Base-by-base conservation (phyloP, 495 filamentous ascomycete species). In the Rostrohypoxylon terebratum region DNA sequence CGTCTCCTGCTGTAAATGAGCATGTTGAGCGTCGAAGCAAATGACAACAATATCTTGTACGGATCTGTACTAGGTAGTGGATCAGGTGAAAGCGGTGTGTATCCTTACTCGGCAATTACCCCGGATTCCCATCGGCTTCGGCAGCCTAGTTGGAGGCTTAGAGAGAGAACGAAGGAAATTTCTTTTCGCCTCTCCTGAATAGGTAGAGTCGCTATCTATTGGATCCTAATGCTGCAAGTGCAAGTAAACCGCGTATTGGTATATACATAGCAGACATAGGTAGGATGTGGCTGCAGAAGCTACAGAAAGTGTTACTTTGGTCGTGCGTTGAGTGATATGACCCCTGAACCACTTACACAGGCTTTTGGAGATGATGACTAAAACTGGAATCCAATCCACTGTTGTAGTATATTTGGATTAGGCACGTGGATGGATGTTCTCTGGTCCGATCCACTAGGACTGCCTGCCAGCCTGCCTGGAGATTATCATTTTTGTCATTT, bases 11-110 rank as follows among this genome's bases (percentile, higher is more conserved):
- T 40, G 20, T 2, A 9, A 51, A 51, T 28, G 14, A 34, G 13
- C 54, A 20, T 34, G 20, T 57, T 28, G 51, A 65, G 16, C 9
- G 40, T 33, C 5, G 57, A 59, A 58, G 16, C 6, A n/a, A 62
- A 66, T 71, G 57, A 63, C 57, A 57, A 51, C 42, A 63, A 62
- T 9, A 50, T 36, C 57, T 21, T 62, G 9, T 16, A n/a, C 45
- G n/a, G 40, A 50, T 54, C 50, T 23, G 42, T 21, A 28, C 28
- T 47, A 57, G 45, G 45, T 25, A 31, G 42, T 38, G 63, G 61
- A 61, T 71, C 63, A 62, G 51, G 50, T 33, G 62, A 21, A 50
- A 66, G 63, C 66, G 21, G 57, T 58, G 62, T 66, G 47, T 23
- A 6, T 62, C 31, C 55, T 28, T 65, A 40, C 20, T 33, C 42